These are phyloP conservation scores for Chrysoporthe puriensis DNA, from an alignment of 2,329 filamentous ascomycete genomes.

Conservation along the genomic window DNA sequence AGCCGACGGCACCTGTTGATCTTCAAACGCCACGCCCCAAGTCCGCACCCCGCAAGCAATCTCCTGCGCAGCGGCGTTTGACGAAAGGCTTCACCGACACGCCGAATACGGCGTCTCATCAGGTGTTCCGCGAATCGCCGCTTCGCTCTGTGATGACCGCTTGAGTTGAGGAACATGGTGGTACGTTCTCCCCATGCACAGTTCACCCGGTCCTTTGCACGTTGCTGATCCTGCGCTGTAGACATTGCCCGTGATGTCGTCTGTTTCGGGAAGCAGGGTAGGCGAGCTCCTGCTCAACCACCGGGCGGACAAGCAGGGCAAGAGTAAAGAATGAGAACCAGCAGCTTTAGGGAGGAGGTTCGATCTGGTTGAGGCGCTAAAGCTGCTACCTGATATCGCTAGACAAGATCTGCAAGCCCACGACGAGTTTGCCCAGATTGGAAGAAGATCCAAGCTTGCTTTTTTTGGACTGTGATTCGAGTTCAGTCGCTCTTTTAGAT, in stretches of 20 bases:
- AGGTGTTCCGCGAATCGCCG: conserved; percentile 66
- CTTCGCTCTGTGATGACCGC: conserved; percentile 70
- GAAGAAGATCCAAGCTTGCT: conserved; percentile 10
- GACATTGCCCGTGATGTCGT: conserved; percentile 26
- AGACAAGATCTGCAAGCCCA: conserved; percentile 20
- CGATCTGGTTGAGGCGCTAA: conserved; percentile 18
- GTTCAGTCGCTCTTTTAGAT: conserved; percentile 26
- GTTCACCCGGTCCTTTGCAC: neutral
- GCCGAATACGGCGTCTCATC: conserved; percentile 49
- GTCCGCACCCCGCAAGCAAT: conserved; percentile 39
- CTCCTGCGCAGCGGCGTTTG: conserved; percentile 49
- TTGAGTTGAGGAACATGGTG: conserved; percentile 45
- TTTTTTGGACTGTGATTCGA: conserved; percentile 10
- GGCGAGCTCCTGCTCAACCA: conserved; percentile 17
- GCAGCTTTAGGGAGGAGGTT: conserved; percentile 7
- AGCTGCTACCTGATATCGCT: conserved; percentile 19
- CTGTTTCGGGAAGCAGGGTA: conserved; percentile 22
- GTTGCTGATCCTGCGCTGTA: conserved; percentile 10
- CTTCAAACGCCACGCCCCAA: conserved; percentile 49
- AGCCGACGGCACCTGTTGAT: conserved; percentile 35
- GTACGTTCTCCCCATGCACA: neutral
- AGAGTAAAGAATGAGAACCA: conserved; percentile 12
- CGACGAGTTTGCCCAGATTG: conserved; percentile 19
- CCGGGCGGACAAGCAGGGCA: conserved; percentile 27
- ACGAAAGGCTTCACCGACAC: conserved; percentile 50